Evolutionary conservation across 2,329 filamentous ascomycete species (phyloP).

Genomic region (Hypoxylon sp.): DNA sequence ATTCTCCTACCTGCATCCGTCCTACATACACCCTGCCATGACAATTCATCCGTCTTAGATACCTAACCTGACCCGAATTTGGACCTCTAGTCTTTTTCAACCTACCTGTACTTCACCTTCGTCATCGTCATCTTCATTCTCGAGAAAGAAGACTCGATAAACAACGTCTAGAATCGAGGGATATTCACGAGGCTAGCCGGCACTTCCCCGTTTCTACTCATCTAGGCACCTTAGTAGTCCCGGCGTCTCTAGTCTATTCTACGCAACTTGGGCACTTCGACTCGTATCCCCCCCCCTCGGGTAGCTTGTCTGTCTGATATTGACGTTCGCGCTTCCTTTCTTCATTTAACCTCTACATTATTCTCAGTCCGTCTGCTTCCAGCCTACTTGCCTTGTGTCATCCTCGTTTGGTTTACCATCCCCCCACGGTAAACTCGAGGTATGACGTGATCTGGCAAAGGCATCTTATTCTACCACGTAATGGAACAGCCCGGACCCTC

Average conservation of each 20-base stretch:
- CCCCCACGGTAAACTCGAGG: constrained; percentile 52
- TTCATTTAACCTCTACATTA: constrained; percentile 25
- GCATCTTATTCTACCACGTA: constrained; percentile 60
- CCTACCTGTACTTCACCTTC: background rate
- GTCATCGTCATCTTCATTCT: constrained; percentile 12
- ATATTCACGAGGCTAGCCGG: constrained; percentile 18
- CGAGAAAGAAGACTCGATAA: background rate
- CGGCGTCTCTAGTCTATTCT: constrained; percentile 15
- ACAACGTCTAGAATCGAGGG: constrained; percentile 8
- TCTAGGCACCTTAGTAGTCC: constrained; percentile 23
- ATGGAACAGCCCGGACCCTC: constrained; percentile 64
- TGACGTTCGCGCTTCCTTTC: constrained; percentile 27
- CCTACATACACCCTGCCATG: background rate
- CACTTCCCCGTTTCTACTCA: constrained; percentile 6
- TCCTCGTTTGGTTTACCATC: constrained; percentile 51
- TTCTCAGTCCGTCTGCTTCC: constrained; percentile 30
- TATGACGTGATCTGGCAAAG: constrained; percentile 57
- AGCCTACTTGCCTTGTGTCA: constrained; percentile 47
- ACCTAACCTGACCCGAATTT: constrained; percentile 11
- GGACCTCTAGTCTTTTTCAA: background rate
- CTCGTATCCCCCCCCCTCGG: constrained; percentile 20
- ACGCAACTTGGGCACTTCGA: constrained; percentile 24
- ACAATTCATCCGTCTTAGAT: constrained; percentile 20
- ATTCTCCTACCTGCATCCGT: constrained; percentile 17
- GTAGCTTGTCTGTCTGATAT: constrained; percentile 24